Evolutionary conservation across 2,329 filamentous ascomycete genomes (phyloP).

Genomic region (Neopestalotiopsis sp.): DNA sequence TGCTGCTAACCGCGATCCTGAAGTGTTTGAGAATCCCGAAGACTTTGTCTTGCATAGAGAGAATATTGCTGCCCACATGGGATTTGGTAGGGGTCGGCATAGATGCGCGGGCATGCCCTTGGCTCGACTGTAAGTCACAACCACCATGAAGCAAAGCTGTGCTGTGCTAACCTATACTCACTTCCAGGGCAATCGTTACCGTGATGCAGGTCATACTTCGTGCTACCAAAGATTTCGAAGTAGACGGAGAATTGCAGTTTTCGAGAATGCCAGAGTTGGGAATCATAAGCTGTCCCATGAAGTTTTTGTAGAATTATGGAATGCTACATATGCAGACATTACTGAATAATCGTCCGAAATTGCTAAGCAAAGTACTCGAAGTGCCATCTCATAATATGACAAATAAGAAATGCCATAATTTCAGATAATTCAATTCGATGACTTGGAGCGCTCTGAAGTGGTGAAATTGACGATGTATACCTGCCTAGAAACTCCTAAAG

Average conservation of each 20-base stretch:
- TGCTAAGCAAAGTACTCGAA: no score
- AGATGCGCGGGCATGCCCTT: conserved; percentile 30
- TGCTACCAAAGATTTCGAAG: conserved; percentile 25
- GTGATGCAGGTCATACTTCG: conserved; percentile 23
- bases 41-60: conserved; percentile 26
- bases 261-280: conserved; percentile 31
- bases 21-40: conserved; percentile 26
- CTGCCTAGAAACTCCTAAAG: no score
- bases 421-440: no score
- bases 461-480: no score
- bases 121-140: conserved; percentile 24
- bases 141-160: no score
- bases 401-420: no score
- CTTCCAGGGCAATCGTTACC: conserved; percentile 20
- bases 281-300: conserved; percentile 28
- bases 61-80: conserved; percentile 27
- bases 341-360: no score
- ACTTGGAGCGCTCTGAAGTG: no score
- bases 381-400: no score
- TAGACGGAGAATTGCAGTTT: conserved; percentile 25
- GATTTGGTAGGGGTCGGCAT: conserved; percentile 28
- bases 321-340: no score
- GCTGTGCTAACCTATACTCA: no score
- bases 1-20: conserved; percentile 27
- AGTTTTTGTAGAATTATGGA: not conserved